Conservation (phyloP, 306 rosid species). For the Rosa rugosa region DNA sequence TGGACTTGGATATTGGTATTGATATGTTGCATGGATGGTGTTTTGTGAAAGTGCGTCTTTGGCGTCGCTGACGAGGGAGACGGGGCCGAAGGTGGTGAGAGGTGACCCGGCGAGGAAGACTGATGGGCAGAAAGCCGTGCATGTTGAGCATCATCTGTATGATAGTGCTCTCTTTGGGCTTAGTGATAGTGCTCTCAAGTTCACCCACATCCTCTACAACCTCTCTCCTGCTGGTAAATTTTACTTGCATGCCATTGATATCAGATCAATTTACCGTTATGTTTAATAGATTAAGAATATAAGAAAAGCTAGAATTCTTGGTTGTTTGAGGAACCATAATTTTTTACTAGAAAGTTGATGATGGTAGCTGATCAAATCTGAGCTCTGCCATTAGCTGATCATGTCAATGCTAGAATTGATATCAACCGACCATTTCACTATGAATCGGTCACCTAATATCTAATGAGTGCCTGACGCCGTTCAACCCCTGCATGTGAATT, state of each 20-base stretch:
- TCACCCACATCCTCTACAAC: conserved; percentile 87
- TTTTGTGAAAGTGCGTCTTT: conserved; percentile 63
- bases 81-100: conserved; percentile 82
- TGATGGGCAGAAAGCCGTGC: conserved; percentile 31
- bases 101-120: conserved; percentile 68
- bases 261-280: neutral
- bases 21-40: neutral
- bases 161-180: conserved; percentile 56
- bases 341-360: neutral
- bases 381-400: neutral
- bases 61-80: conserved; percentile 90
- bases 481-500: too few species aligned
- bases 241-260: neutral
- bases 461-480: too few species aligned
- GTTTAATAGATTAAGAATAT: neutral
- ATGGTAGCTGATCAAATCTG: neutral
- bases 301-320: neutral
- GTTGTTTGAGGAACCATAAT: neutral
- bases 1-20: neutral
- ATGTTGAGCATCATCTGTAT: conserved; percentile 36
- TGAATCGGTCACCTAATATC: neutral
- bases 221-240: conserved; percentile 85
- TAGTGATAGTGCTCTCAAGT: conserved; percentile 84
- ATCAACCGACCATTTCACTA: too few species aligned
- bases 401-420: neutral